Percentiles rank a stretch among this genome's conserved stretches.
These are phyloP conservation scores for Phoma sp. DNA, from an alignment of 2,329 filamentous ascomycete species.

Conservation along the genomic window DNA sequence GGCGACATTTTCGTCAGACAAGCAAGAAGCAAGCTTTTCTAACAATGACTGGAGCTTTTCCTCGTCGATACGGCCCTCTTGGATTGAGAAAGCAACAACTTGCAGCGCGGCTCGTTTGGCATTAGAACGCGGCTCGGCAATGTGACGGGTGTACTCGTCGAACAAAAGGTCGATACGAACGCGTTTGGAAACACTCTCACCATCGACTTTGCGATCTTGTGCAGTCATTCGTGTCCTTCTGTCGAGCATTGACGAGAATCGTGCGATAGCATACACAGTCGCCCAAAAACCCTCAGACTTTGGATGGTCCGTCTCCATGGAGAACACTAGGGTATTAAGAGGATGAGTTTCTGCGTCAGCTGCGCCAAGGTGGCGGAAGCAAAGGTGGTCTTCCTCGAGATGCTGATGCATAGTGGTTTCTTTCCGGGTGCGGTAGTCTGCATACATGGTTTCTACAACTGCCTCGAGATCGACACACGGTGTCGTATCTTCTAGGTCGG, in stretches of 20 bases:
- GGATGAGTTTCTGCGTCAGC: conserved; percentile 37
- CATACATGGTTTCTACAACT: conserved; percentile 75
- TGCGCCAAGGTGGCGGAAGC: conserved; percentile 52
- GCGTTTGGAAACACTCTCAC: conserved; percentile 46
- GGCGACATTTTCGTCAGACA: conserved; percentile 71
- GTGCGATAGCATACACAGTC: conserved; percentile 50
- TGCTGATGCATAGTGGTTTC: conserved; percentile 56
- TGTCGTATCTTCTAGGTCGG: conserved; percentile 29
- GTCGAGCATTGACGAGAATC: conserved; percentile 47
- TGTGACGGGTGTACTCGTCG: conserved; percentile 51
- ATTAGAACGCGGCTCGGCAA: conserved; percentile 42
- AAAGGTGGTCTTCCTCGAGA: conserved; percentile 80
- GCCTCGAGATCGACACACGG: conserved; percentile 61
- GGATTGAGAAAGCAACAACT: conserved; percentile 58
- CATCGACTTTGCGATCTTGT: conserved; percentile 27
- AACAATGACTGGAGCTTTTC: conserved; percentile 66
- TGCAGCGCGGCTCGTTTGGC: conserved; percentile 62
- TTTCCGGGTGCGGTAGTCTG: conserved; percentile 77
- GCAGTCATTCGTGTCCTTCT: conserved; percentile 26
- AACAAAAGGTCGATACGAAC: conserved; percentile 48
- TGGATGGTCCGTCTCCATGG: conserved; percentile 42
- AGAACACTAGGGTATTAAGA: conserved; percentile 39
- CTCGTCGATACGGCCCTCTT: conserved; percentile 48
- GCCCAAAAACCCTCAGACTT: conserved; percentile 47
- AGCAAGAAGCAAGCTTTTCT: conserved; percentile 63